phyloP scores from a whole-genome alignment of 2,329 filamentous ascomycete species.

The Fusarium subglutinans region DNA sequence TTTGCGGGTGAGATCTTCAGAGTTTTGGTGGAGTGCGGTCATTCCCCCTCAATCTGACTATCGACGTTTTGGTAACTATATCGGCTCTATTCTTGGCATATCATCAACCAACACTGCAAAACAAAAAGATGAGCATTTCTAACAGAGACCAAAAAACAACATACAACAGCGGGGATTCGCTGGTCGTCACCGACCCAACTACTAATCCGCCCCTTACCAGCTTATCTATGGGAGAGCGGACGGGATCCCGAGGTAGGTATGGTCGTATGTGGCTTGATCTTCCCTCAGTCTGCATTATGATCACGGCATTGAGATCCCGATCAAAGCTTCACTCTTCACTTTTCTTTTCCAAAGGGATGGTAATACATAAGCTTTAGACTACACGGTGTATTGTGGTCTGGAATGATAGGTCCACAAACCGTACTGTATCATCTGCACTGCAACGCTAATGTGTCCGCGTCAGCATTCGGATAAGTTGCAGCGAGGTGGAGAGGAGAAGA shows the following conservation, averaged over 20 bases:
- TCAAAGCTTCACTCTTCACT: background rate
- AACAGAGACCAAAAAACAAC: background rate
- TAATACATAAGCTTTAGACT: background rate
- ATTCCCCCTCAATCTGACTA: slow-evolving; percentile 22
- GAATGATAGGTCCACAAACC: slow-evolving; percentile 3
- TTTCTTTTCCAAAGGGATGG: background rate
- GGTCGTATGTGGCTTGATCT: background rate
- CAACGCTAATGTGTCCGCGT: slow-evolving; percentile 16
- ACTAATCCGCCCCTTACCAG: slow-evolving; percentile 14
- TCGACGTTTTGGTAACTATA: background rate
- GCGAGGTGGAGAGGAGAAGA: no score
- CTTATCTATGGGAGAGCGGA: slow-evolving; percentile 21
- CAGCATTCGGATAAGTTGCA: slow-evolving; percentile 7
- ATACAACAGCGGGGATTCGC: slow-evolving; percentile 17
- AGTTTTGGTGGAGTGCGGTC: background rate
- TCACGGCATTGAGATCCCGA: background rate
- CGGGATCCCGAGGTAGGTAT: slow-evolving; percentile 24
- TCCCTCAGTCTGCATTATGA: background rate
- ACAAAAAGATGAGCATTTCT: background rate
- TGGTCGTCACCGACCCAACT: slow-evolving; percentile 15
- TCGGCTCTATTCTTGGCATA: slow-evolving; percentile 1
- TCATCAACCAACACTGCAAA: background rate
- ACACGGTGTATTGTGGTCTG: background rate
- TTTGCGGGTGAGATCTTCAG: background rate
- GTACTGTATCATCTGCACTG: background rate